Evolutionary conservation across 352 stramenopile species (phyloP), one percentile per base, ranked within the genome.

Genomic region (Phytophthora kernoviae): DNA sequence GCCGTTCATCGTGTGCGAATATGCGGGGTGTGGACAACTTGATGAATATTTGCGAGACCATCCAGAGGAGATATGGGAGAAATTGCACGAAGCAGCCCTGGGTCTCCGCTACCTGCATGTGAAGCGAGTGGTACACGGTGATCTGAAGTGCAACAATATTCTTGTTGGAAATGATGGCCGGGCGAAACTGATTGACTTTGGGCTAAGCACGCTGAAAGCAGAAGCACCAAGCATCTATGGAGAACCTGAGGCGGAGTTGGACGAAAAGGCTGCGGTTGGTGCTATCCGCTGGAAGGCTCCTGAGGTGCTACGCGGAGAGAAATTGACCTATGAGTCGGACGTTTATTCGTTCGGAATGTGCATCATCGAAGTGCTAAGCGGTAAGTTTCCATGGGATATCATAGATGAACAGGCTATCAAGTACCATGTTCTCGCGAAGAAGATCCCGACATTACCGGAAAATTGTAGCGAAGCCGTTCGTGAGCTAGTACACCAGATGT

Each of bases 111-210:
- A 70, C 26, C 24, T 70, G 18, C 61, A 58, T 14, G 55, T 50
- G 10, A 70, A 70, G 27, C 48, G 26, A 5, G 30, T 70, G 6
- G 42, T 70, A 1, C 61, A 70, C 15, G 39, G 43, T 1, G 54
- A 70, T 14, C 37, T 70, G 8, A 70, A 70, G 36, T 70, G 61
- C 42, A 69, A 69, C 48, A 69, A 58, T 41, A 58, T 64, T 30
- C 47, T 64, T 1, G 37, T 64, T 41, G 47, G 46, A 2, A 53
- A 12, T n/a, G 54, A 68, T 45, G 55, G 55, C 2, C 26, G n/a
- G 2, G 55, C 62, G 5, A 70, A 70, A 30, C 17, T 70, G 4
- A 65, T 48, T 0, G 56, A 70, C 40, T 66, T 70, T 33, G 62
- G 62, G 3, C 34, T 65, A 12, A 70, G 55, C 30, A 39, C 32